These are phyloP conservation scores for Pseudomassariella vexata DNA, from an alignment of 2,329 filamentous ascomycete genomes.

Conservation along the genomic window DNA sequence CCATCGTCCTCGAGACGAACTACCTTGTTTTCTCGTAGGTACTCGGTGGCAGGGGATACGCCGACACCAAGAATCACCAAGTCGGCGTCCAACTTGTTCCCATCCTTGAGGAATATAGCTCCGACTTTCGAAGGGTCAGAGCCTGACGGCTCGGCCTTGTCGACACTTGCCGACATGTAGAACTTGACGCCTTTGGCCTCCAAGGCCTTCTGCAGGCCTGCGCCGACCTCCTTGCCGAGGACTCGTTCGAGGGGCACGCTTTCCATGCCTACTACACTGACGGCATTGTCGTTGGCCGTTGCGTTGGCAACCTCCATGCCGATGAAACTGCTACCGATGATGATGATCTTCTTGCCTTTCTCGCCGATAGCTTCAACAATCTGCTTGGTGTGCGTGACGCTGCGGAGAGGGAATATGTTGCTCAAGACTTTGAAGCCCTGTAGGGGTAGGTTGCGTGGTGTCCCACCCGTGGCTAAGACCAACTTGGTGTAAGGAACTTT, in stretches of 20 bases:
- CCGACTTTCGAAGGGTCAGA: constrained; percentile 69
- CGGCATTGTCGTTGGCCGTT: constrained; percentile 70
- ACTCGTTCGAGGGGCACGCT: constrained; percentile 77
- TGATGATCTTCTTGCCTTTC: constrained; percentile 83
- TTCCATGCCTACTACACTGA: constrained; percentile 87
- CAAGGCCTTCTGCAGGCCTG: constrained; percentile 70
- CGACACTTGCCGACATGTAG: constrained; percentile 72
- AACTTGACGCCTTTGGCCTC: constrained; percentile 90
- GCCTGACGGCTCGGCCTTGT: constrained; percentile 70
- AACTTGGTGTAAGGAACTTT: constrained; percentile 79
- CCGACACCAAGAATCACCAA: constrained; percentile 89
- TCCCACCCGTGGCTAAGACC: constrained; percentile 82
- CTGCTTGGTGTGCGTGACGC: constrained; percentile 67
- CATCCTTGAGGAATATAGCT: constrained; percentile 76
- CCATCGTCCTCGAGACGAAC: constrained; percentile 75
- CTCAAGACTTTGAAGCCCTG: constrained; percentile 78
- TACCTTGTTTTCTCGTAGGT: constrained; percentile 64
- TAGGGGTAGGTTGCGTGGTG: constrained; percentile 68
- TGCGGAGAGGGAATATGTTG: constrained; percentile 83
- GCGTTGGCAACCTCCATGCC: constrained; percentile 96
- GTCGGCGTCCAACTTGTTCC: constrained; percentile 77
- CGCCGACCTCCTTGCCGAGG: constrained; percentile 75
- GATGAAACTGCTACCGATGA: constrained; percentile 93
- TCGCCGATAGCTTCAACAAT: constrained; percentile 78
- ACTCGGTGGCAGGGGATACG: constrained; percentile 79